Conservation (phyloP, 805 yeast species). For the Zygoascus ofunaensis region DNA sequence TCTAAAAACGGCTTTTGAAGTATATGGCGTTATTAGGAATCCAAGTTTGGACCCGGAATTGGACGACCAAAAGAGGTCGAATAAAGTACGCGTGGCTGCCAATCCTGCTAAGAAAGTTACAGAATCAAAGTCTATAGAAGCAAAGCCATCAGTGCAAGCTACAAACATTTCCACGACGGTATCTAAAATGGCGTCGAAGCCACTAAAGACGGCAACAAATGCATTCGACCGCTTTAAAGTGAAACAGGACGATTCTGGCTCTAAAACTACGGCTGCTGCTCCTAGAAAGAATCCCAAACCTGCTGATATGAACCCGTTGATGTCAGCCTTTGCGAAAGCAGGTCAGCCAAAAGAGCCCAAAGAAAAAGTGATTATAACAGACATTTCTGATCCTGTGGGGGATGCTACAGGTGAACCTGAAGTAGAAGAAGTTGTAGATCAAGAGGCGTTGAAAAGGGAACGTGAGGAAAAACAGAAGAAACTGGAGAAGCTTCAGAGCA, state of each 20-base stretch:
- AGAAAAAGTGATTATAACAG: slow-evolving; percentile 14
- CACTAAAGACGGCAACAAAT: neutral
- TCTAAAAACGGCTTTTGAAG: neutral
- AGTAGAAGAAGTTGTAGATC: slow-evolving; percentile 12
- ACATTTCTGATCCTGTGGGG: slow-evolving; percentile 5
- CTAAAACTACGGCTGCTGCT: neutral
- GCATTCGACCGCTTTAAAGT: neutral
- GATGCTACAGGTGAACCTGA: slow-evolving; percentile 8
- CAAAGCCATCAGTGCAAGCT: neutral
- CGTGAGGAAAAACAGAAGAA: slow-evolving; percentile 7
- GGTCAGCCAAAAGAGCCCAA: slow-evolving; percentile 9
- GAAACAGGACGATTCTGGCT: neutral
- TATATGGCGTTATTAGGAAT: slow-evolving; percentile 4
- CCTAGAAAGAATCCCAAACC: neutral
- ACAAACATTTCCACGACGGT: too few relatives aligned
- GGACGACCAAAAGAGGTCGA: neutral
- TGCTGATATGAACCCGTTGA: neutral
- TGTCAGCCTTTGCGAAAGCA: slow-evolving; percentile 11
- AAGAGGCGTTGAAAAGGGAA: slow-evolving; percentile 2
- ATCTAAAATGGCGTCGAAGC: neutral
- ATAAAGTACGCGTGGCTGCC: neutral
- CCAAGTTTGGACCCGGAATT: neutral
- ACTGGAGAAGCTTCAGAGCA: slow-evolving; percentile 8
- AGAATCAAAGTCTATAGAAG: neutral
- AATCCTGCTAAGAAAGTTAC: neutral